A percentile compares a stretch with the other conserved stretches of the same genome.
These are phyloP conservation scores for Irpex sp. DNA, from an alignment of 1,284 basidiomycete species.

Conservation along the genomic window DNA sequence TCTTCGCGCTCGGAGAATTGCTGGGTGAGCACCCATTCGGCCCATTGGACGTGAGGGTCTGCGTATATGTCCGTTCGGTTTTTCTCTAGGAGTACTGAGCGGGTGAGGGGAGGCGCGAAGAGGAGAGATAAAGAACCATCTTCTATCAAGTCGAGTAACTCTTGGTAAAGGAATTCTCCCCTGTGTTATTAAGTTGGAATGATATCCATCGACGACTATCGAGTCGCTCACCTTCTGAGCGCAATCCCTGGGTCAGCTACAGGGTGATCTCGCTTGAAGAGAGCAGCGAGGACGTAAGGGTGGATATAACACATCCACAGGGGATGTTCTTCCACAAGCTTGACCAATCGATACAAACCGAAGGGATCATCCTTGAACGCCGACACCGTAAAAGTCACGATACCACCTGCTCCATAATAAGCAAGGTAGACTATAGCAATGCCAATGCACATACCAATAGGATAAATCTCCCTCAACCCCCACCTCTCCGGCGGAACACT, in stretches of 20 bases:
- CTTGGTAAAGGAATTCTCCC: conserved; percentile 35
- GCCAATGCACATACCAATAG: conserved; percentile 45
- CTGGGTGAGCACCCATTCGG: conserved; percentile 21
- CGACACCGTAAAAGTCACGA: conserved; percentile 61
- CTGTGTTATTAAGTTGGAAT: conserved; percentile 18
- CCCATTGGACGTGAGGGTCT: conserved; percentile 24
- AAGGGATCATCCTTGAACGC: conserved; percentile 51
- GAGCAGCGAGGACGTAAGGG: conserved; percentile 54
- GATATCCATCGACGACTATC: not conserved
- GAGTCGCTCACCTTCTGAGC: conserved; percentile 20
- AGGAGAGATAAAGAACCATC: conserved; percentile 50
- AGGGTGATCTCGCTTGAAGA: conserved; percentile 25
- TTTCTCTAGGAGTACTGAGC: conserved; percentile 1
- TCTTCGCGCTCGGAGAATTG: conserved; percentile 26
- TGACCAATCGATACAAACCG: conserved; percentile 42
- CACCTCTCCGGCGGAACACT: conserved; percentile 45
- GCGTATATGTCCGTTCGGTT: conserved; percentile 6
- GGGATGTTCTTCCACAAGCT: conserved; percentile 51
- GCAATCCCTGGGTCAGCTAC: conserved; percentile 18
- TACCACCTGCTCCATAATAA: conserved; percentile 44
- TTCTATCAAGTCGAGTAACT: conserved; percentile 44
- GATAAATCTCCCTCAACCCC: conserved; percentile 61
- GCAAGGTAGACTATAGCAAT: conserved; percentile 1
- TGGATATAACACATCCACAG: conserved; percentile 63
- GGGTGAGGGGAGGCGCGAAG: conserved; percentile 34